Conservation (phyloP, 2,329 filamentous ascomycete species). For the Phaeoacremonium minimum region DNA sequence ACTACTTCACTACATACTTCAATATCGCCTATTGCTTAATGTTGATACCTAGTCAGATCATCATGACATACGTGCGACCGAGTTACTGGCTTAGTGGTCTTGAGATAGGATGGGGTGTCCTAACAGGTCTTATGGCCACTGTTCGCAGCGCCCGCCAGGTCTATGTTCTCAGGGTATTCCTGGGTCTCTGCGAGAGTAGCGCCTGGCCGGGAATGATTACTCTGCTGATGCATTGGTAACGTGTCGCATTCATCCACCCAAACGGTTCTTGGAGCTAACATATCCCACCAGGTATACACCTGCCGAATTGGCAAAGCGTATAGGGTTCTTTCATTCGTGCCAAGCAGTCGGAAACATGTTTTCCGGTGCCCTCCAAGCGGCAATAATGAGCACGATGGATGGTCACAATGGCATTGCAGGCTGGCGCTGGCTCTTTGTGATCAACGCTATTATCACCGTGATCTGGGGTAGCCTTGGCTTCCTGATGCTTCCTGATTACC, state of each 20-base stretch:
- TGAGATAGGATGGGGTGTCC: conserved; percentile 26
- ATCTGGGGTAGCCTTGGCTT: conserved; percentile 46
- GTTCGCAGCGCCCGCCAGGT: conserved; percentile 26
- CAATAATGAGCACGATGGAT: conserved; percentile 47
- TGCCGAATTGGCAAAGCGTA: conserved; percentile 42
- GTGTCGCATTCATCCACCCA: too few species aligned
- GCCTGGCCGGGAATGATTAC: conserved; percentile 40
- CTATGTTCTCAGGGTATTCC: conserved; percentile 31
- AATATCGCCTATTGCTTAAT: conserved; percentile 27
- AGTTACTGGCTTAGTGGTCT: conserved; percentile 26
- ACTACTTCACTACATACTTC: conserved; percentile 26
- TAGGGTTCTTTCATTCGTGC: conserved; percentile 48
- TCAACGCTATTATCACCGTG: conserved; percentile 51
- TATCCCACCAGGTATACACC: conserved; percentile 25
- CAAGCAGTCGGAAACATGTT: conserved; percentile 49
- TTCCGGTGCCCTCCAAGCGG: conserved; percentile 48
- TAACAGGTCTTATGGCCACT: conserved; percentile 25
- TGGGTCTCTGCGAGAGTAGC: conserved; percentile 31
- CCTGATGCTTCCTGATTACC: conserved; percentile 39
- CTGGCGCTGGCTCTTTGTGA: conserved; percentile 51
- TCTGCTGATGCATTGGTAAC: conserved; percentile 35
- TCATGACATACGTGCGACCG: conserved; percentile 28
- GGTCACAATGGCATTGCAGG: conserved; percentile 41
- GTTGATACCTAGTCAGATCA: conserved; percentile 28
- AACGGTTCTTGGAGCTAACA: conserved; percentile 1